Base-by-base conservation (phyloP, 192 early-diverging fungal species). In the Coemansia sp. region DNA sequence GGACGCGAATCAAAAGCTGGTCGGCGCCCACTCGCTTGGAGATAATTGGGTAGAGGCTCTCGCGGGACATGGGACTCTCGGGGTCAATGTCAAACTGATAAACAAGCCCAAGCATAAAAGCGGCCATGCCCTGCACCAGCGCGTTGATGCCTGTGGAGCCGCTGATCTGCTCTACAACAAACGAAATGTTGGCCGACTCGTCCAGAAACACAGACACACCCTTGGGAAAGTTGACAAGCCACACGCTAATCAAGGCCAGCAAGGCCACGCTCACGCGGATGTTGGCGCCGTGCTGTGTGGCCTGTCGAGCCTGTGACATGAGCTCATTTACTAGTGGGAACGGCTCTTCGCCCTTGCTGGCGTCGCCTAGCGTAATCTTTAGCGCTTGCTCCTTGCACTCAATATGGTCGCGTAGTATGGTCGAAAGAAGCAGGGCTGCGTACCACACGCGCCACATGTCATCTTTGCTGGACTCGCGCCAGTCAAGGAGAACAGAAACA, bases 391-490 rank as follows among this genome's bases (percentile, higher is more conserved):
- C 83, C 71, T 98, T 94, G 39, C 90, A 86, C 32, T 85, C 81
- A 7, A 75, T 56, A 60, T 96, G 91, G 54, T 87, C 86, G 36
- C 78, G 71, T 8, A 97, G 65, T 33, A 93, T 85, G 35, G 93
- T 91, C 1, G 90, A 86, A 1, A 98, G 82, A 26, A 95, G 75
- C 9, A 87, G 83, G 0, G 89, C 85, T 1, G 95, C 90, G 78
- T 95, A 97, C 95, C 95, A 97, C 5, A 85, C 79, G 12, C 86
- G 84, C 74, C 90, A 95, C 17, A 93, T 90, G 58, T 98, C 94
- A 26, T 84, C 70, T 26, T 46, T 53, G 18, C 68, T 56, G 15
- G 87, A 67, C 11, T 84, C 72, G 43, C 89, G 83, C 88, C 89
- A 90, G 60, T 90, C 85, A 9, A 95, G 83, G 35, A 97, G 73